A percentile compares a stretch with the other conserved stretches of the same genome.
Evolutionary conservation across 148 eudicot species (phyloP).

Genomic region (Rhododendron kiyosumense): DNA sequence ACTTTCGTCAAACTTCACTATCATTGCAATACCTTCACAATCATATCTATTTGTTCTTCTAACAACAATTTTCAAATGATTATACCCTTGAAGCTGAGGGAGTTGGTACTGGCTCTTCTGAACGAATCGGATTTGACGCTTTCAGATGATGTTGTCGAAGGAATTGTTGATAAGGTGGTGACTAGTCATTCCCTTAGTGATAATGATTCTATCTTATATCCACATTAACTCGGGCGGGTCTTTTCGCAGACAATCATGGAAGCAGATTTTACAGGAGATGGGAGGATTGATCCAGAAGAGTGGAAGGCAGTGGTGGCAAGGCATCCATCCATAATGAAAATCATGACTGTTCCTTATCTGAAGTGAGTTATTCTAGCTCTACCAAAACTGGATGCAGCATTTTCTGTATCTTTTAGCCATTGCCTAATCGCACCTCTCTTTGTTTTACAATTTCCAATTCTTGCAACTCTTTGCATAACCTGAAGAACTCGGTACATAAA

Average conservation of each 20-base stretch:
- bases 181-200: background rate
- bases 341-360: slow-evolving; percentile 48
- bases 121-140: slow-evolving; percentile 38
- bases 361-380: slow-evolving; percentile 27
- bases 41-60: background rate
- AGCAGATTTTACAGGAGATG: slow-evolving; percentile 55
- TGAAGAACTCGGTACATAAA: background rate
- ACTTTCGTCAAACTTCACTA: background rate
- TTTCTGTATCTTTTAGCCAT: background rate
- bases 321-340: slow-evolving; percentile 41
- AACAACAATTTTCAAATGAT: background rate
- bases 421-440: background rate
- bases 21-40: background rate
- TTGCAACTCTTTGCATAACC: background rate
- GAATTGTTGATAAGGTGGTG: slow-evolving; percentile 50
- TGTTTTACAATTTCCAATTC: background rate
- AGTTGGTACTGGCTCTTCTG: slow-evolving; percentile 53
- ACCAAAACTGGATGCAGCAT: background rate
- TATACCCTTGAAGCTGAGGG: slow-evolving; percentile 42
- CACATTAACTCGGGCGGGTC: background rate
- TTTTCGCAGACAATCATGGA: slow-evolving; percentile 35
- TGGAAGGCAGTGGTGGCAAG: slow-evolving; percentile 47
- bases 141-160: slow-evolving; percentile 43
- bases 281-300: slow-evolving; percentile 54
- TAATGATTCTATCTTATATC: background rate